phyloP scores from a whole-genome alignment of 106 monocot species.

The Amphibolis antarctica region DNA sequence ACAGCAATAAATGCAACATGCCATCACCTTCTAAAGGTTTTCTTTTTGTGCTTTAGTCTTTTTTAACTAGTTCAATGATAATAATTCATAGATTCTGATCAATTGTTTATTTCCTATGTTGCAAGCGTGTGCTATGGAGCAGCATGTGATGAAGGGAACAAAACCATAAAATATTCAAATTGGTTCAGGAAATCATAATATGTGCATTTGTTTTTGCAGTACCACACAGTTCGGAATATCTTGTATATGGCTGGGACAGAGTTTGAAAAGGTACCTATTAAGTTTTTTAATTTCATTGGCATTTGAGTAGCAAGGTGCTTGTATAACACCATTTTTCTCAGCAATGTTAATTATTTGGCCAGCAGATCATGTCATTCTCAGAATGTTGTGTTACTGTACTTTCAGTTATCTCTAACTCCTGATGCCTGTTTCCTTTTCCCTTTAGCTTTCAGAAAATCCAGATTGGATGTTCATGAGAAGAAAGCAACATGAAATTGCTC shows the following conservation, averaged over 20 bases:
- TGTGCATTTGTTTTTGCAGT: conserved; percentile 31
- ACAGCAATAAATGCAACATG: conserved; percentile 67
- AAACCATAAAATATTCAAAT: not conserved
- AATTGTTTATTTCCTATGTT: not conserved
- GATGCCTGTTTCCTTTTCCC: not conserved
- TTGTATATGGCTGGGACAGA: conserved; percentile 90
- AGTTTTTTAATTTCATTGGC: too few species aligned
- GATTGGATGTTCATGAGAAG: conserved; percentile 74
- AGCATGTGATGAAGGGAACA: not conserved
- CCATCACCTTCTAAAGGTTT: conserved; percentile 52
- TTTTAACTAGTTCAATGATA: not conserved
- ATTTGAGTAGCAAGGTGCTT: too few species aligned
- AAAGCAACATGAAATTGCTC: conserved; percentile 43
- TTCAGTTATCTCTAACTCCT: too few species aligned
- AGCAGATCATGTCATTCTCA: not conserved
- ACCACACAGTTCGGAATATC: conserved; percentile 82
- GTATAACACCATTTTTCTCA: too few species aligned
- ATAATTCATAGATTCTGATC: not conserved
- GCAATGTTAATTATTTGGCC: not conserved
- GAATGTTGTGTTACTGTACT: too few species aligned
- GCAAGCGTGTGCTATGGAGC: not conserved
- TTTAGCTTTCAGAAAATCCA: conserved; percentile 58
- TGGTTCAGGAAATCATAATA: not conserved
- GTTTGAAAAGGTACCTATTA: conserved; percentile 50
- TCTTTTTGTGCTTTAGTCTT: not conserved